phyloP scores from a whole-genome alignment of 768 basidiomycete species.

The Bullera alba region DNA sequence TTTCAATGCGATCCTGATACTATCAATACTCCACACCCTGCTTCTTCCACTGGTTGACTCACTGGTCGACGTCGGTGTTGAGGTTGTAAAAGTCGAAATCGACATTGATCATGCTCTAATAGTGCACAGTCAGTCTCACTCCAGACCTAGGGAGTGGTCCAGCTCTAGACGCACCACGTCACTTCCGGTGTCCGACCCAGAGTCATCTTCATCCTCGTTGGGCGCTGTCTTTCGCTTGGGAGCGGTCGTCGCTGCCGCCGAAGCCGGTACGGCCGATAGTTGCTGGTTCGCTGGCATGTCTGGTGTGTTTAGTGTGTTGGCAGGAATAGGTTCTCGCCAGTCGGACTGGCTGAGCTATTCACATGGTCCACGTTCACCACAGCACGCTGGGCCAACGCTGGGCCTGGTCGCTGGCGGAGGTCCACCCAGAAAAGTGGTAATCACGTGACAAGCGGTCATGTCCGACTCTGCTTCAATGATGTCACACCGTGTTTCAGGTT shows the following conservation, averaged over 20 bases:
- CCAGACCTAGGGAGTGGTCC: background rate
- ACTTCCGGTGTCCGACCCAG: constrained; percentile 31
- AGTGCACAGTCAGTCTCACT: background rate
- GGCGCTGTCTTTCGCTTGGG: constrained; percentile 37
- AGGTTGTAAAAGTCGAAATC: constrained; percentile 93
- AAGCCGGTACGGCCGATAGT: constrained; percentile 21
- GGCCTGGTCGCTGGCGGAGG: too few species aligned
- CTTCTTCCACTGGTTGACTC: constrained; percentile 2
- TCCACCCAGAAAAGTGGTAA: too few species aligned
- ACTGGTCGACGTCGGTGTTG: constrained; percentile 75
- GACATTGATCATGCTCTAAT: constrained; percentile 67
- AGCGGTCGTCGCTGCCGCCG: constrained; percentile 1
- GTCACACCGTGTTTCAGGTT: too few species aligned
- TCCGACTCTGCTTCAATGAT: too few species aligned
- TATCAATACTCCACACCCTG: background rate
- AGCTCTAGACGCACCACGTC: constrained; percentile 37
- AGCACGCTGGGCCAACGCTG: too few species aligned
- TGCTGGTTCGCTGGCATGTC: constrained; percentile 3
- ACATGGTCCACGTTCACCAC: too few species aligned
- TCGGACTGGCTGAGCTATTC: too few species aligned
- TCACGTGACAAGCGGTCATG: too few species aligned
- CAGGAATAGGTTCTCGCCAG: too few species aligned
- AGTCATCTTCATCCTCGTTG: constrained; percentile 39
- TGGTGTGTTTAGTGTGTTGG: too few species aligned
- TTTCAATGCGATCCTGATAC: constrained; percentile 52